Base-by-base conservation (phyloP, 805 yeast species). In the Lipomyces japonicus region DNA sequence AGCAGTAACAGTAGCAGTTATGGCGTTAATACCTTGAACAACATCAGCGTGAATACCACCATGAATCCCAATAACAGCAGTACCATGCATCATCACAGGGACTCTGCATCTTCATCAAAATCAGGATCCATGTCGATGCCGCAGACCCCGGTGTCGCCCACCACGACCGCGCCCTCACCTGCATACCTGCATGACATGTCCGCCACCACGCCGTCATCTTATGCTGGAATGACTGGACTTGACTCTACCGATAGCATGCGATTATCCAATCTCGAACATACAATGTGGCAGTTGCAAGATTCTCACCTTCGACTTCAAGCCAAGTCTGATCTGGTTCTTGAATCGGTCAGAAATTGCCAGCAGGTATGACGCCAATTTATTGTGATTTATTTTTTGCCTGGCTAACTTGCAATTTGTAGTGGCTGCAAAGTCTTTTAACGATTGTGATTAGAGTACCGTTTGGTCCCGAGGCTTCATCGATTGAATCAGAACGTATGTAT, bases 231-330 rank as follows among this genome's bases (percentile, higher is more conserved):
- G 19, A n/a, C 30, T 12, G 22, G 9, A n/a, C 12, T 22, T 16
- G 46, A 47, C 10, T n/a, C 46, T 16, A n/a, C 48, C 1, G 57
- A 52, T 2, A 21, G 48, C 7, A 21, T 38, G 23, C 50, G 57
- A 14, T 28, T 52, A 4, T 34, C 48, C 1, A 28, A 37, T 18
- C 25, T 53, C 16, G 58, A 53, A 36, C 31, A 40, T 21, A 38
- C 47, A 10, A 42, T 53, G 46, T 53, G 58, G 58, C 58, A 53
- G 19, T 30, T 53, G n/a, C 57, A 53, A 28, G 58, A 51, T 23
- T 42, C 58, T 16, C 41, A 51, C 34, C 16, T 44, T 16, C 35
- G 58, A 14, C 19, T 51, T 19, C 48, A 52, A 35, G 49, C 52
- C 10, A 44, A 42, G 23, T 23, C 46, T 14, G 56, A 53, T n/a